A percentile compares a stretch with the other conserved stretches of the same genome.
Conservation (phyloP, 2,329 filamentous ascomycete species). For the Talaromyces rugulosus region DNA sequence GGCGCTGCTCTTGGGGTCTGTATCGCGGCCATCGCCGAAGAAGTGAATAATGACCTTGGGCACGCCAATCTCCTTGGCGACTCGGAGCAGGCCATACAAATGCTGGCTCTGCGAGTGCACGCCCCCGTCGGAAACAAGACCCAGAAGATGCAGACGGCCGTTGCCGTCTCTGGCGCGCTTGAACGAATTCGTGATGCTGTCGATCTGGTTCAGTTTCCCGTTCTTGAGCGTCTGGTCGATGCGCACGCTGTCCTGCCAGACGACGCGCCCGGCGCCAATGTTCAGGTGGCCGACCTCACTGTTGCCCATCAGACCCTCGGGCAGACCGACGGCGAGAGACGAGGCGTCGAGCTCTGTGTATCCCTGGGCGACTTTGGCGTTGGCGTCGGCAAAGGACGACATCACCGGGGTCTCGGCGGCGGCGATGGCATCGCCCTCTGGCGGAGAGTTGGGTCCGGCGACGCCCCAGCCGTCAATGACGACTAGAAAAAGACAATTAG, state of each 20-base stretch:
- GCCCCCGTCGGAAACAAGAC: conserved; percentile 90
- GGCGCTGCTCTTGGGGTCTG: conserved; percentile 89
- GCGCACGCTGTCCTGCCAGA: conserved; percentile 97
- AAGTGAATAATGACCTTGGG: conserved; percentile 97
- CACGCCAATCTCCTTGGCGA: conserved; percentile 82
- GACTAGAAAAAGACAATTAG: conserved; percentile 52
- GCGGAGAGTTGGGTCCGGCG: conserved; percentile 71
- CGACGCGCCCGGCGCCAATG: conserved; percentile 93
- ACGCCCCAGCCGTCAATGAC: conserved; percentile 99
- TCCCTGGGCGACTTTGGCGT: conserved; percentile 71
- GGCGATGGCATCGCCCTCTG: conserved; percentile 90
- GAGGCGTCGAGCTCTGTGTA: conserved; percentile 94
- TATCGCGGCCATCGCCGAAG: conserved; percentile 96
- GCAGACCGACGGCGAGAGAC: conserved; percentile 89
- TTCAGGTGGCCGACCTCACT: conserved; percentile 98
- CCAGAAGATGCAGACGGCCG: conserved; percentile 85
- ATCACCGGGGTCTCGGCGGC: conserved; percentile 90
- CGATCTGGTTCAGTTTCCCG: conserved; percentile 68
- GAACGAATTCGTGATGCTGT: conserved; percentile 74
- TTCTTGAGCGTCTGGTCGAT: conserved; percentile 93
- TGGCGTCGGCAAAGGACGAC: conserved; percentile 70
- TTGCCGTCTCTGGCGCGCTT: conserved; percentile 78
- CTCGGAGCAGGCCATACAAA: conserved; percentile 78
- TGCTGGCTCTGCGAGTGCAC: conserved; percentile 96
- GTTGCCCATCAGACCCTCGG: conserved; percentile 98